These are phyloP conservation scores for Scenedesmus sp. DNA, from an alignment of 163 green algal species.

Conservation along the genomic window DNA sequence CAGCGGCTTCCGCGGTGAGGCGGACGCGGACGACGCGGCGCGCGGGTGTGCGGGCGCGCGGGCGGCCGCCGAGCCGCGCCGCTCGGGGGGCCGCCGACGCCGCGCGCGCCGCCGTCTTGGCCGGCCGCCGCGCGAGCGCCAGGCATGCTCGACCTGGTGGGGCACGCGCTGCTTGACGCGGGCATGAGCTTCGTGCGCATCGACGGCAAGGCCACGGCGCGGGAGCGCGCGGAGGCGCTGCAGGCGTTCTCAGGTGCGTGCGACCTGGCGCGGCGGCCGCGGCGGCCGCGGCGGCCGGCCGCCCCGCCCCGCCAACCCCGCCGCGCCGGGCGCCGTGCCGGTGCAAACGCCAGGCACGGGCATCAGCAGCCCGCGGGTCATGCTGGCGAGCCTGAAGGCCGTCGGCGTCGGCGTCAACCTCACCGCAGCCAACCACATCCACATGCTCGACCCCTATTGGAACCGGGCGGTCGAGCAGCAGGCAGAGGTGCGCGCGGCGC, in stretches of 20 bases:
- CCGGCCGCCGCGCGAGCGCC: too few relatives aligned
- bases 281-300: too few relatives aligned
- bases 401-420: constrained; percentile 77
- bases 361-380: constrained; percentile 13
- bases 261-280: background rate
- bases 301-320: too few relatives aligned
- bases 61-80: too few relatives aligned
- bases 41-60: too few relatives aligned
- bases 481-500: constrained; percentile 47
- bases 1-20: constrained; percentile 56
- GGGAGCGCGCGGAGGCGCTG: constrained; percentile 42
- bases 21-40: background rate
- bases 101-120: too few relatives aligned
- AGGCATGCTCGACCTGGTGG: constrained; percentile 69
- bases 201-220: constrained; percentile 56
- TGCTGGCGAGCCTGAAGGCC: constrained; percentile 65
- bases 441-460: constrained; percentile 89
- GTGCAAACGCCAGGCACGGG: too few relatives aligned
- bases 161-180: constrained; percentile 37
- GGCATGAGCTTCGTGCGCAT: constrained; percentile 55
- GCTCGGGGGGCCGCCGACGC: too few relatives aligned
- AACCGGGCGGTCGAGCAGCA: constrained; percentile 57
- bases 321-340: too few relatives aligned
- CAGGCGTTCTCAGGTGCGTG: constrained; percentile 44
- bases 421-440: constrained; percentile 65